A percentile compares a stretch with the other conserved stretches of the same genome.
These are phyloP conservation scores for Parmelia sp. DNA, from an alignment of 495 filamentous ascomycete genomes.

Conservation along the genomic window DNA sequence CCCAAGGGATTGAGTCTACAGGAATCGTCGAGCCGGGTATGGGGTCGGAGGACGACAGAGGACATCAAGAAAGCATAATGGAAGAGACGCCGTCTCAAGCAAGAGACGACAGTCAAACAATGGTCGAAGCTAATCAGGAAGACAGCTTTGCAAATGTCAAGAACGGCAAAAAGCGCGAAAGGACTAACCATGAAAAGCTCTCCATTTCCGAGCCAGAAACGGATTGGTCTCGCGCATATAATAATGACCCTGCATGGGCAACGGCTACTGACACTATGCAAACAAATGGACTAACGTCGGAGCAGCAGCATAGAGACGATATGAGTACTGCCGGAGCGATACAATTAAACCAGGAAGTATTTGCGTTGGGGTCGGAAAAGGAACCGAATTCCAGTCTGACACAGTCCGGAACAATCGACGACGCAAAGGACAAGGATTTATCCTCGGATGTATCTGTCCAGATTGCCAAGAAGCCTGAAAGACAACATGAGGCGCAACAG, in stretches of 20 bases:
- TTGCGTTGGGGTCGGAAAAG: background rate
- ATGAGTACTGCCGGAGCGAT: background rate
- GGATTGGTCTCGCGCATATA: background rate
- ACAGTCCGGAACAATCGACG: background rate
- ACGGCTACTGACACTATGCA: background rate
- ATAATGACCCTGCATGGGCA: background rate
- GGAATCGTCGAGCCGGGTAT: slow-evolving; percentile 5
- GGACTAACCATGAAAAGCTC: background rate
- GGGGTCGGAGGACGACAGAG: background rate
- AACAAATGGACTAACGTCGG: background rate
- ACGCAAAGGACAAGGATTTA: background rate
- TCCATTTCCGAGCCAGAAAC: background rate
- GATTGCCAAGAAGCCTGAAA: background rate
- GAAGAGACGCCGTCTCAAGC: background rate
- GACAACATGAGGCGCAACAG: background rate
- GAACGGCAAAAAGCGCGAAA: background rate
- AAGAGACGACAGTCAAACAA: background rate
- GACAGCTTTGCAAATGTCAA: background rate
- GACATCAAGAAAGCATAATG: background rate
- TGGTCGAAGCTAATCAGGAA: background rate
- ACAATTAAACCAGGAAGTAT: background rate
- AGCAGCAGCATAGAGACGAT: background rate
- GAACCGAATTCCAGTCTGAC: background rate
- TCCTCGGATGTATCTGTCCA: background rate
- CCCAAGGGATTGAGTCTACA: background rate